Base-by-base conservation (phyloP, 345 rosid genomes). In the Linum usitatissimum region DNA sequence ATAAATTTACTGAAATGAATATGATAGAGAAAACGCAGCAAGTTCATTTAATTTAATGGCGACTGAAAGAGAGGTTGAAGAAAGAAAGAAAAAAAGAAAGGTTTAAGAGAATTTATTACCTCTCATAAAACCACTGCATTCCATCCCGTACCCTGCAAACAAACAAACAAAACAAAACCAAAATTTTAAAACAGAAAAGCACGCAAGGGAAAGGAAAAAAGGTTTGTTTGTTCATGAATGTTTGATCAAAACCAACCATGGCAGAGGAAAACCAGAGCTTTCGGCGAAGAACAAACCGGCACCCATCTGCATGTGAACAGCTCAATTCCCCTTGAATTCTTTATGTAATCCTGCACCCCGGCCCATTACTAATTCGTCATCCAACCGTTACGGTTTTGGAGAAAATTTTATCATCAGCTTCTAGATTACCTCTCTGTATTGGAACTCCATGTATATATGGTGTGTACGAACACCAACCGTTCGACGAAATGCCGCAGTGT, bases 91-190 rank as follows among this genome's bases (percentile, higher is more conserved):
- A 17, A 12, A n/a, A 18, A 0, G 58, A 17, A 18, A 18, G 30
- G 18, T 20, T 3, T 10, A 13, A 19, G 4, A 45, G 55, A 59
- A 77, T 62, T 69, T 70, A 75, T 73, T 83, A 94, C 99, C 99
- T 84, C 73, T 86, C 99, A 93, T 90, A 96, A 80, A 93, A 57
- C 70, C 74, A 60, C 97, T 81, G 86, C 99, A 90, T 68, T 93
- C 96, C 96, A 90, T 78, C 67, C 96, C 99, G 68, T 93, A 93
- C 13, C 99, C 97, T 93, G 87, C 81, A 73, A 72, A 38, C 28
- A 6, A 19, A 42, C 79, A 74, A 78, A 68, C 74, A 72, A 62
- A 76, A 69, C 69, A 64, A 34, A 34, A 6, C 9, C 42, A 13
- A 9, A 31, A 6, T n/a, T n/a, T 60, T n/a, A 59, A 18, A 1